A percentile compares a stretch with the other conserved stretches of the same genome.
Conservation (phyloP, 176 grass and related monocot species). For the Carex parvula region DNA sequence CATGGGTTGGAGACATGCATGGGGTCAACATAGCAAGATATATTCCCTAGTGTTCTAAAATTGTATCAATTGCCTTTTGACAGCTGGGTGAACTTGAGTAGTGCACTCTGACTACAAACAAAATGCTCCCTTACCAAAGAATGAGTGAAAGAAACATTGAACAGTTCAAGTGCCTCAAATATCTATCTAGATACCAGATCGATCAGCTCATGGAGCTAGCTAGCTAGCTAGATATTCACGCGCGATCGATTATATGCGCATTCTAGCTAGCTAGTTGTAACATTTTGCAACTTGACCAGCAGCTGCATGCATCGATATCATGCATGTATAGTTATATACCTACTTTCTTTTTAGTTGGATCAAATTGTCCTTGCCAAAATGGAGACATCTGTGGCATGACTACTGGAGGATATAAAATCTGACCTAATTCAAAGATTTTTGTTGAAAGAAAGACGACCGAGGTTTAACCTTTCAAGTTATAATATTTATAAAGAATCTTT, state of each 20-base stretch:
- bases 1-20: neutral
- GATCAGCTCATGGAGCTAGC: neutral
- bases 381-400: neutral
- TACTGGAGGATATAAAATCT: too few species aligned
- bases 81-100: neutral
- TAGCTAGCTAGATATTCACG: neutral
- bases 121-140: neutral
- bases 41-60: neutral
- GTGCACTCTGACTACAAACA: neutral
- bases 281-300: neutral
- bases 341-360: neutral
- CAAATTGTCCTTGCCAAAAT: neutral
- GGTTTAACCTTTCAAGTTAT: too few species aligned
- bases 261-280: constrained; percentile 22
- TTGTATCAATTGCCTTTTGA: constrained; percentile 13
- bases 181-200: neutral
- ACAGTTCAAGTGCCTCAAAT: neutral
- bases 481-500: too few species aligned
- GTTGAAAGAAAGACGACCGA: too few species aligned
- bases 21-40: neutral
- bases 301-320: too few species aligned
- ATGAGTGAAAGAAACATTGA: neutral
- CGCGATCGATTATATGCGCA: neutral
- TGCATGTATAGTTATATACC: neutral
- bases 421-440: too few species aligned